These are phyloP conservation scores for Imleria badia DNA, from an alignment of 768 basidiomycete species.

Conservation along the genomic window DNA sequence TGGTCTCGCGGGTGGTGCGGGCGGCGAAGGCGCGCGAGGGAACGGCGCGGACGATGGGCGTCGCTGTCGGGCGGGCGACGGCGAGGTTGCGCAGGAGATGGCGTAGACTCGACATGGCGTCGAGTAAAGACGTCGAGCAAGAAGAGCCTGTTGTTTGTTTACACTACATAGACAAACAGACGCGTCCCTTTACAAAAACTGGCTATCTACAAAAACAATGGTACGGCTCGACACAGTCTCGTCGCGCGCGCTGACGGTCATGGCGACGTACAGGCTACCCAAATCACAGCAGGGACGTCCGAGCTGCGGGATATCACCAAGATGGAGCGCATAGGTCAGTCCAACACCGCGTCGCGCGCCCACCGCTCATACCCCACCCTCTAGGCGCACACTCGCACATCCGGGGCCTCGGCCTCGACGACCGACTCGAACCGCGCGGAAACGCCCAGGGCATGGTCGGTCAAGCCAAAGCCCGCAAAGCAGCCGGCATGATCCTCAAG, in stretches of 20 bases:
- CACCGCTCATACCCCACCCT: slow-evolving; percentile 1
- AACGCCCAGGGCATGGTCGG: slow-evolving; percentile 97
- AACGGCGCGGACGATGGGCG: slow-evolving; percentile 6
- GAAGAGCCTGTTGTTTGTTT: not conserved
- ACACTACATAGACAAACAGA: too few species aligned
- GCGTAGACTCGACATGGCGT: slow-evolving; percentile 20
- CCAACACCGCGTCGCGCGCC: not conserved
- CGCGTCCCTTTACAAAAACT: too few species aligned
- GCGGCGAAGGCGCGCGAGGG: slow-evolving; percentile 37
- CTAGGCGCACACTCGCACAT: slow-evolving; percentile 93
- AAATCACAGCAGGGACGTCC: slow-evolving; percentile 75
- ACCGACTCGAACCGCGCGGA: slow-evolving; percentile 83
- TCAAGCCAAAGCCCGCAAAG: slow-evolving; percentile 93
- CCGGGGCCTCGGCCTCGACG: slow-evolving; percentile 91
- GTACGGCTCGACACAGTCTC: slow-evolving; percentile 7
- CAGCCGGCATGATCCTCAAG: slow-evolving; percentile 95
- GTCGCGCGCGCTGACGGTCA: slow-evolving; percentile 4
- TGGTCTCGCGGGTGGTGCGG: slow-evolving; percentile 29
- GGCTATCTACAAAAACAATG: too few species aligned
- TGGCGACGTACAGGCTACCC: slow-evolving; percentile 48
- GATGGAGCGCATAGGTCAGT: slow-evolving; percentile 87
- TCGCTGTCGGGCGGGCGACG: not conserved
- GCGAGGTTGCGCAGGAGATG: slow-evolving; percentile 16
- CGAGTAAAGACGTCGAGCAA: not conserved
- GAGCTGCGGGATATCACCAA: slow-evolving; percentile 86